These are phyloP conservation scores for Venturia oleaginea DNA, from an alignment of 2,329 filamentous ascomycete species.

Conservation along the genomic window DNA sequence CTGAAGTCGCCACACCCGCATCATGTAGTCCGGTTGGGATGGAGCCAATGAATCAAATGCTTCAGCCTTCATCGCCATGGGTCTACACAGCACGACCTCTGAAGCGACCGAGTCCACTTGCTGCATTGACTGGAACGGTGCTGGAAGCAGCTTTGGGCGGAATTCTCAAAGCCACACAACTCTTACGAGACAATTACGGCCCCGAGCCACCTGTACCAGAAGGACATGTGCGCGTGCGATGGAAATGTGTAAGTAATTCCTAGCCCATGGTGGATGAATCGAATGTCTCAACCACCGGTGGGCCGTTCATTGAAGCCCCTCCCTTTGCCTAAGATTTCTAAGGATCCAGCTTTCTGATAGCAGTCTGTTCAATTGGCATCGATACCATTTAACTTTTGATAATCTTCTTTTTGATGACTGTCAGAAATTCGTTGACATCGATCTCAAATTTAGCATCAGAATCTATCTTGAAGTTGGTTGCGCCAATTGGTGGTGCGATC, in stretches of 20 bases:
- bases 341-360: no score
- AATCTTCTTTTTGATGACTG: no score
- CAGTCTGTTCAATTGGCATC: no score
- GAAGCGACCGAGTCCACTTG: neutral
- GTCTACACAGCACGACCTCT: neutral
- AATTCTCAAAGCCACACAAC: neutral
- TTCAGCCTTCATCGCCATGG: neutral
- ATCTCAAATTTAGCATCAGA: no score
- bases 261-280: no score
- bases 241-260: constrained; percentile 24
- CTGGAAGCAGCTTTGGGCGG: neutral
- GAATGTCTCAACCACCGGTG: no score
- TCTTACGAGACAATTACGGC: constrained; percentile 18
- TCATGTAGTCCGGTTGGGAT: neutral
- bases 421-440: no score
- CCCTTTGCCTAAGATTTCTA: no score
- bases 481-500: no score
- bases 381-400: no score
- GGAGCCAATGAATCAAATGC: neutral
- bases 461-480: no score
- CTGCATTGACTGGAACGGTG: neutral
- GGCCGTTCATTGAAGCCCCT: no score
- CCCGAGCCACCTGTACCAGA: constrained; percentile 23
- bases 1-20: neutral
- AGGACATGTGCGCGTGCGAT: constrained; percentile 27